Evolutionary conservation across 148 eudicot genomes (phyloP), one percentile per base, ranked within the genome.

Genomic region (Tetragonia tetragonoides): DNA sequence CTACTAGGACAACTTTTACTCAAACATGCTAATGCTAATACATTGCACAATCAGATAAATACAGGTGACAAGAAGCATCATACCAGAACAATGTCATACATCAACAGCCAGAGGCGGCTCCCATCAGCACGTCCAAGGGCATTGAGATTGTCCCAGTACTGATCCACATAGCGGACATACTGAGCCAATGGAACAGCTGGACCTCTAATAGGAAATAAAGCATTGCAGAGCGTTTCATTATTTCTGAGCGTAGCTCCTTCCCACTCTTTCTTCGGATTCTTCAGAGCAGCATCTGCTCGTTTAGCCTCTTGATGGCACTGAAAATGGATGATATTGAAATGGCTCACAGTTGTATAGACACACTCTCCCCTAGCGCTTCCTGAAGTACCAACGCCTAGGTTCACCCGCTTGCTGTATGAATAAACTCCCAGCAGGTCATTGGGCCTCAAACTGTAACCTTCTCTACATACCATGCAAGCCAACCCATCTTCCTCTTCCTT

Each of bases 271-370:
- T 95, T 95, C 6, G 99, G 98, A 77, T 73, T 87, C 82, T 73
- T 95, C 39, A 95, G 85, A 77, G 91, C 92, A 67, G 99, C 97
- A 83, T 95, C 99, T 3, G 99, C 99, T 84, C 98, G 81, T 85
- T 95, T 95, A 64, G 99, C 99, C 85, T 95, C 99, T 81, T 93
- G 98, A 85, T 95, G 99, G 79, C 99, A 95, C 86, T 93, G 97
- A 81, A 91, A 95, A 81, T 95, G 99, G 65, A 93, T 95, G 82
- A 95, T 90, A 78, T 93, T 95, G 85, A 95, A 95, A 85, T 95
- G 99, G 88, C 98, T 93, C 15, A 95, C 99, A 8, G 98, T 95
- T 10, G 99, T 95, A 68, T 95, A 95, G 18, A 95, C 99, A 85
- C 90, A 95, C 72, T 95, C 99, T 74, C 99, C 97, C 70, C 99